Evolutionary conservation across 768 basidiomycete species (phyloP), one percentile per base, ranked within the genome.

Genomic region (Paxillus ammoniavirescens): DNA sequence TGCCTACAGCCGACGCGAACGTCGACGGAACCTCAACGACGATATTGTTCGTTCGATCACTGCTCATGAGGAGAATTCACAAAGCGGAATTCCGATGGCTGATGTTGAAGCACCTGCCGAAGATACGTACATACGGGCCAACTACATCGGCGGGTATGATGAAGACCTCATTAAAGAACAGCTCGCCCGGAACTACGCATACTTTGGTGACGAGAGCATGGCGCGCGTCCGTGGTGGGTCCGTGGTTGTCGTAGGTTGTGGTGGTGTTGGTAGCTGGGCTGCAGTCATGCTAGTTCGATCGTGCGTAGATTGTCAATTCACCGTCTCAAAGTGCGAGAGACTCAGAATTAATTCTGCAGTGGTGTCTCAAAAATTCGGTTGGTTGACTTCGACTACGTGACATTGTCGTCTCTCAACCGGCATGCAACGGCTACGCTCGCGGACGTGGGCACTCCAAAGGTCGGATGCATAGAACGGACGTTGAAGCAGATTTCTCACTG

Each of bases 341-440:
- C 41, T 53, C 50, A 35, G 48, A 28, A 38, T 60, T 41, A 0
- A 7, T 50, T 36, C 23, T 61, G 14, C 59, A 91, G 90, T 35
- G 90, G 91, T 26, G 77, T 93, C 18, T 81, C 85, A 23, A 84
- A 80, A 52, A 83, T 92, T 59, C 81, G 91, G 18, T 77, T 93
- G n/a, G 74, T 93, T 9, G 92, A 98, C 75, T 98, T 98, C 68
- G 97, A 98, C 81, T 86, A 95, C 59, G 95, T 98, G 58, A 94
- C 95, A 0, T 75, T 99, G 13, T 95, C 92, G 2, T 97, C 93
- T 0, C 81, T 99, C 37, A 98, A 99, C 69, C 81, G 96, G 44
- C 96, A 98, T 63, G 94, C 96, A 15, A 90, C 91, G 5, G 97
- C 97, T 8, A 79, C 79, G 2, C 78, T 91, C n/a, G 74, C 84